phyloP scores from a whole-genome alignment of 257 asterid species.

The Penstemon newberryi region DNA sequence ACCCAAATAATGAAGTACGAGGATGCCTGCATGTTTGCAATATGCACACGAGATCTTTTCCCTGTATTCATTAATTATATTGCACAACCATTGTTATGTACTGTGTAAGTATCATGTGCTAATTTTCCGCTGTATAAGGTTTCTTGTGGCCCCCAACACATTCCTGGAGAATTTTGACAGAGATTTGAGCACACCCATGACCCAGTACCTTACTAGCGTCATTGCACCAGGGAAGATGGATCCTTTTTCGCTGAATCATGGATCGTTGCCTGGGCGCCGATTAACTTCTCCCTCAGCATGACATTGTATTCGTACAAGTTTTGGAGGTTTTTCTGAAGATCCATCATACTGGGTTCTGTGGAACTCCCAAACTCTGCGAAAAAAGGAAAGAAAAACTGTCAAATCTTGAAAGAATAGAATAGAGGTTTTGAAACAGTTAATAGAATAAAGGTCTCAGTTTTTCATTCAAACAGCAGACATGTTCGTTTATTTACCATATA shows the following conservation, averaged over 20 bases:
- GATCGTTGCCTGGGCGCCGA: constrained; percentile 38
- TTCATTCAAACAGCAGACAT: constrained; percentile 2
- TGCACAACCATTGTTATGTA: neutral
- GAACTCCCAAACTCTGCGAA: constrained; percentile 41
- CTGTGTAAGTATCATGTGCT: neutral
- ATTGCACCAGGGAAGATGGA: constrained; percentile 21
- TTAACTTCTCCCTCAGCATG: constrained; percentile 49
- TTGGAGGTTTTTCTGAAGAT: constrained; percentile 54
- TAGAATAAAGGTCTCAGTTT: constrained; percentile 1
- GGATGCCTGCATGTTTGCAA: constrained; percentile 1
- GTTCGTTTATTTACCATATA: neutral
- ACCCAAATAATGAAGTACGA: constrained; percentile 14
- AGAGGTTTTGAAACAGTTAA: neutral
- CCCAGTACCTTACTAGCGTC: neutral
- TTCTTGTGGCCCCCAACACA: neutral
- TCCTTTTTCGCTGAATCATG: constrained; percentile 33
- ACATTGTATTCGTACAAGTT: constrained; percentile 50
- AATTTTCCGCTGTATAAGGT: neutral
- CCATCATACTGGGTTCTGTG: constrained; percentile 41
- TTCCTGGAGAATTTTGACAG: constrained; percentile 8
- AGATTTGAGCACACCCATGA: neutral
- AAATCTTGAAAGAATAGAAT: neutral
- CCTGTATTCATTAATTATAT: constrained; percentile 7
- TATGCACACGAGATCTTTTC: constrained; percentile 2
- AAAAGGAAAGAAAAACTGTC: constrained; percentile 6